Evolutionary conservation across 192 early-diverging fungal species (phyloP).

Genomic region (Rhizophagus prolifer): DNA sequence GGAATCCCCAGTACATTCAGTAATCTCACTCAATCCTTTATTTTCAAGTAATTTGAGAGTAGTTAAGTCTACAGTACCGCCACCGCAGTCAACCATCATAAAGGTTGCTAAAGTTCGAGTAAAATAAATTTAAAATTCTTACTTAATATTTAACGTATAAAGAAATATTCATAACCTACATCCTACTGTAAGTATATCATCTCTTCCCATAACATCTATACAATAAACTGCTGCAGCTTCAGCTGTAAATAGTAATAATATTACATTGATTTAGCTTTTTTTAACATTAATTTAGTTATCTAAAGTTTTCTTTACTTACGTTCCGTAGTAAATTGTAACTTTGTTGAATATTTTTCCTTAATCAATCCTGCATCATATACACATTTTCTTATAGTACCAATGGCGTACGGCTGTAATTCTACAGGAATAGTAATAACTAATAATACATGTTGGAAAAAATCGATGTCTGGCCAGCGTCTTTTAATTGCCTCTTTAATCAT

Average conservation of each 20-base stretch:
- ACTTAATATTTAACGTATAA: too few relatives aligned
- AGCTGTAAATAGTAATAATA: too few relatives aligned
- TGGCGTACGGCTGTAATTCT: neutral
- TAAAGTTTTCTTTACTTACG: neutral
- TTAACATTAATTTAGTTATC: too few relatives aligned
- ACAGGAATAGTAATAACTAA: neutral
- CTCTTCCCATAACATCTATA: neutral
- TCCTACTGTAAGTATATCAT: neutral
- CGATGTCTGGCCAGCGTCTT: neutral
- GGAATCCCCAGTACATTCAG: constrained; percentile 33
- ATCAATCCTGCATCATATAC: neutral
- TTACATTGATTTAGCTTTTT: too few relatives aligned
- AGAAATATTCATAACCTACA: neutral
- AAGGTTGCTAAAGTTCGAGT: constrained; percentile 13
- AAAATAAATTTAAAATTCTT: too few relatives aligned
- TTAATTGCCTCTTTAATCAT: neutral
- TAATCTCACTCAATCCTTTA: constrained; percentile 34
- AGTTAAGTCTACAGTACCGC: constrained; percentile 47
- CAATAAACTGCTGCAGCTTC: neutral
- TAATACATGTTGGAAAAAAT: neutral
- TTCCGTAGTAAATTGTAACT: neutral
- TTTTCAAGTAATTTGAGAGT: neutral
- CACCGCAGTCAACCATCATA: constrained; percentile 49
- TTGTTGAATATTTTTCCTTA: neutral
- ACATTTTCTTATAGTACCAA: neutral